Percentiles rank a stretch among this genome's conserved stretches.
Conservation (phyloP, 306 rosid species). For the Trichosanthes cucumerina region DNA sequence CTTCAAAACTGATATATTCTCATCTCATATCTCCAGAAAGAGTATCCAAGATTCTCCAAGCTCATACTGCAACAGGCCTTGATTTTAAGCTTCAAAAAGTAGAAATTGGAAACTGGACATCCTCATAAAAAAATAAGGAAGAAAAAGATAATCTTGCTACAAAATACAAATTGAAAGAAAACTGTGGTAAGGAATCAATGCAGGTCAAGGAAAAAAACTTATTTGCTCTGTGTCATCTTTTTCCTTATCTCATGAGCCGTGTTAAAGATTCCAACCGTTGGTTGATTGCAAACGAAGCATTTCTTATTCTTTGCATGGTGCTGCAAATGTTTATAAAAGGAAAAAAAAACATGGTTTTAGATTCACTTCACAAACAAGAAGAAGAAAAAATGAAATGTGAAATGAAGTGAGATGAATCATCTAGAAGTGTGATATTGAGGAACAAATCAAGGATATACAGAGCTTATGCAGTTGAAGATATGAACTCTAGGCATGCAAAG, state of each 20-base stretch:
- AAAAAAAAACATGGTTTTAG: neutral
- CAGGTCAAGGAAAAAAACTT: neutral
- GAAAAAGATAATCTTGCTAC: neutral
- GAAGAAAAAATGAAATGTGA: neutral
- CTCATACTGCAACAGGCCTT: neutral
- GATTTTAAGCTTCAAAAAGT: neutral
- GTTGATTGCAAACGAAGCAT: constrained; percentile 74
- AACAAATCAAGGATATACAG: neutral
- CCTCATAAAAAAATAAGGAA: neutral
- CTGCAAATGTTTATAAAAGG: constrained; percentile 17
- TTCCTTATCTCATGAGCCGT: constrained; percentile 58
- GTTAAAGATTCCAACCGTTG: constrained; percentile 61
- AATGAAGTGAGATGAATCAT: neutral
- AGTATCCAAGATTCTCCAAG: neutral
- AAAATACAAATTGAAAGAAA: neutral
- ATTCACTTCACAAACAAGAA: neutral
- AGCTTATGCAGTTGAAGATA: neutral
- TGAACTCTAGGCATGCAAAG: neutral
- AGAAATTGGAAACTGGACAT: neutral
- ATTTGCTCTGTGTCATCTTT: constrained; percentile 45
- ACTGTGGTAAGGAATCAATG: neutral
- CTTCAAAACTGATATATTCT: neutral
- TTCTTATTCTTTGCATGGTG: constrained; percentile 78
- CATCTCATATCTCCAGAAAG: neutral
- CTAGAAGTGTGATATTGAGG: neutral